Percentiles rank a stretch among this genome's conserved stretches.
Conservation (phyloP, 2,329 filamentous ascomycete genomes). For the Ceratocystis smalleyi region DNA sequence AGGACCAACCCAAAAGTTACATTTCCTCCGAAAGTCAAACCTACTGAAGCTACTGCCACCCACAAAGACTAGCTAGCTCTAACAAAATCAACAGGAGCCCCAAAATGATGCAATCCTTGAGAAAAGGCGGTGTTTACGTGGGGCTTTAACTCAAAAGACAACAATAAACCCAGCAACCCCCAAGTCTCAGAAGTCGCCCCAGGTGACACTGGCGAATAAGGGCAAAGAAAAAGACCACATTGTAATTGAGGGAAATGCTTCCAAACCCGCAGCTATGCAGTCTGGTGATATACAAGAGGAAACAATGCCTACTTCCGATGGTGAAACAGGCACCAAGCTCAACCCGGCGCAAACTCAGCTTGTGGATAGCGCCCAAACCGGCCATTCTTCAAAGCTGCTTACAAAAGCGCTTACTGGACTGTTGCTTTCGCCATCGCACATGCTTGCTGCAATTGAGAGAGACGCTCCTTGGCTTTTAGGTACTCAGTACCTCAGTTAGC, state of each 20-base stretch:
- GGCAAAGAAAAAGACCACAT: not conserved
- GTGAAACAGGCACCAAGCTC: not conserved
- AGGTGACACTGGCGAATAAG: not conserved
- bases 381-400: not conserved
- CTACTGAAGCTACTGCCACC: not conserved
- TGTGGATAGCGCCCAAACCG: not conserved
- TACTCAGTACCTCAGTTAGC: not conserved
- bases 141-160: not conserved
- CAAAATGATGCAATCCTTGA: not conserved
- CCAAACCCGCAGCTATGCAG: not conserved
- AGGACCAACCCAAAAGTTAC: not conserved
- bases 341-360: not conserved
- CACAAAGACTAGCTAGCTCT: not conserved
- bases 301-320: not conserved
- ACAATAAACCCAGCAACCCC: not conserved
- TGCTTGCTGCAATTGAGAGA: constrained; percentile 10
- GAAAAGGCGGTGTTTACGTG: not conserved
- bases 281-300: not conserved
- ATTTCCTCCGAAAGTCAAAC: not conserved
- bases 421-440: not conserved
- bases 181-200: not conserved
- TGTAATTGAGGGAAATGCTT: not conserved
- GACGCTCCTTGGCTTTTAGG: constrained; percentile 10
- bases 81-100: not conserved
- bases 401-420: constrained; percentile 1